Evolutionary conservation across 2,329 filamentous ascomycete genomes (phyloP), one percentile per base, ranked within the genome.

Genomic region (Hymenotorrendiella dingleyae): DNA sequence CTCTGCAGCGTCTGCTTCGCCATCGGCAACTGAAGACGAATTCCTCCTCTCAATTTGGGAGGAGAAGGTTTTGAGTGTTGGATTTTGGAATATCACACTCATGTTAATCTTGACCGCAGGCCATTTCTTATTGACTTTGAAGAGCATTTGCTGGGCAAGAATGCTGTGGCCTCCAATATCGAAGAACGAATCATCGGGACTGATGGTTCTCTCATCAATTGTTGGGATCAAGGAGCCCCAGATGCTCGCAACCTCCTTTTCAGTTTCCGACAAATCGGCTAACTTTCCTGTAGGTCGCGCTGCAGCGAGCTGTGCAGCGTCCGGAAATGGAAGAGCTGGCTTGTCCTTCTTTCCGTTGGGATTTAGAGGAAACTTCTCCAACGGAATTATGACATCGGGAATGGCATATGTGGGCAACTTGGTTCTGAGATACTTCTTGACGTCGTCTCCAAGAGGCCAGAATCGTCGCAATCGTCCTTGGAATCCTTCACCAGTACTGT

Each of bases 321-420:
- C 86, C 28, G 80, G 90, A 74, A 90, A 93, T 0, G 87, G 87
- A 40, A 94, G 70, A 2, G 78, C 79, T 11, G 85, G 82, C 64
- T 81, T 84, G 64, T 94, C 87, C 30, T 91, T 78, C 66, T 93
- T 93, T 55, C 86, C 84, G 54, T 89, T 89, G n/a, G 84, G 84
- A 62, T 87, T 90, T n/a, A 91, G 65, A 1, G 86, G 86, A 49
- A 91, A 74, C 43, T 80, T 78, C 47, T 79, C 72, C 43, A 93
- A 76, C 0, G 82, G 76, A 30, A 93, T 84, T 50, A 86, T 80
- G 28, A 86, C 72, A 3, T 78, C 81, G 0, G 87, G 87, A 2
- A 93, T 79, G 1, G 86, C 84, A 63, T 89, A 91, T 10, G 71
- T 69, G 0, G 87, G 83, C 11, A 94, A 68, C 48, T 84, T 81